Percentiles rank a stretch among this genome's conserved stretches.
These are phyloP conservation scores for Fusarium pininemorale DNA, from an alignment of 2,329 filamentous ascomycete species.

Conservation along the genomic window DNA sequence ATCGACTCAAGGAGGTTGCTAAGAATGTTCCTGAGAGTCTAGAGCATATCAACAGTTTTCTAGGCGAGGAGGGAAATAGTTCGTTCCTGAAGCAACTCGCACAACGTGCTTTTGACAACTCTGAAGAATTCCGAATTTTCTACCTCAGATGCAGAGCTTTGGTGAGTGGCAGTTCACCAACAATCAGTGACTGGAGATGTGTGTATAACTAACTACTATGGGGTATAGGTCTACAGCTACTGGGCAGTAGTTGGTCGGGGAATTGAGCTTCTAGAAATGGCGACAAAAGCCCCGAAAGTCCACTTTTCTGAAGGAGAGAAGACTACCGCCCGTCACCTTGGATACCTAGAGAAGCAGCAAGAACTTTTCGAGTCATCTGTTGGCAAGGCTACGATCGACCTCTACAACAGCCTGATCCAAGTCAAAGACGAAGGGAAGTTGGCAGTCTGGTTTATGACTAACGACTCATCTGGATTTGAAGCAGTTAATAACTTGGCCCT, in stretches of 20 bases:
- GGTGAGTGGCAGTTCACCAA: rapidly evolving
- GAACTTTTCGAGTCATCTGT: background rate
- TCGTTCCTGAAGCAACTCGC: background rate
- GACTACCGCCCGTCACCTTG: rapidly evolving
- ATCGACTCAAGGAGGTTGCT: background rate
- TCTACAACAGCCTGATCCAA: background rate
- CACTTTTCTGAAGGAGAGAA: background rate
- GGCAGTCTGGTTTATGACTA: background rate
- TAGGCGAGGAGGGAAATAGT: rapidly evolving
- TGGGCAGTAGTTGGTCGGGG: background rate
- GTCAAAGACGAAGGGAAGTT: rapidly evolving
- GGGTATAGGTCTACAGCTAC: background rate
- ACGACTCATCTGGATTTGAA: background rate
- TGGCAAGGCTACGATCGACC: background rate
- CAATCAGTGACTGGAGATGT: rapidly evolving
- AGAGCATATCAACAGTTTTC: background rate
- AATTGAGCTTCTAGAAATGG: background rate
- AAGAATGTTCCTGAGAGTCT: background rate
- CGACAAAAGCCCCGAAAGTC: background rate
- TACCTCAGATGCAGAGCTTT: background rate
- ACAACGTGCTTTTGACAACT: background rate
- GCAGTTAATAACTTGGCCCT: too few species aligned
- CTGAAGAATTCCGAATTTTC: background rate
- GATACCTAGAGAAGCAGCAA: background rate
- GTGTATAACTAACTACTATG: background rate